phyloP scores from a whole-genome alignment of 257 asterid genomes.

The Prunella vulgaris region DNA sequence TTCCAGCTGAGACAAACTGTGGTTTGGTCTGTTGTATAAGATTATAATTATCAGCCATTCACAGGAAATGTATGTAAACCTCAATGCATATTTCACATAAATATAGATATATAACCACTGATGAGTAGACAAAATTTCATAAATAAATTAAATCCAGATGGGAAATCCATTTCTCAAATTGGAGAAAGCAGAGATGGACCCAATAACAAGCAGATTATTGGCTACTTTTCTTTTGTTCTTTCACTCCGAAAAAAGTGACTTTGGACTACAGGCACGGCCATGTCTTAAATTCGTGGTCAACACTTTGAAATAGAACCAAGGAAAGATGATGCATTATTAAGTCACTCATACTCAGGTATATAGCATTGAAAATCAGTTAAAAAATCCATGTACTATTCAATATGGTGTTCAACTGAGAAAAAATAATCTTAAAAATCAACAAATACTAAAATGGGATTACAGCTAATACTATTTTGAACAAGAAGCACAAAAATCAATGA shows the following conservation, averaged over 20 bases:
- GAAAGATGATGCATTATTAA: background rate
- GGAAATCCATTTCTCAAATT: background rate
- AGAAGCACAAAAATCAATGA: background rate
- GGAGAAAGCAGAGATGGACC: background rate
- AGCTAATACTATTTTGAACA: background rate
- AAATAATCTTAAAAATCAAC: background rate
- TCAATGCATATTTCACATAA: background rate
- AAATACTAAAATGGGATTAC: background rate
- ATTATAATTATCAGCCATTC: background rate
- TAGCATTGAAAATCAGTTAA: background rate
- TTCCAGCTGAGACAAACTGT: background rate
- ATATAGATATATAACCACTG: background rate
- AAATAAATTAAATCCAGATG: background rate
- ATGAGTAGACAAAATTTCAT: background rate
- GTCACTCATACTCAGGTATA: background rate
- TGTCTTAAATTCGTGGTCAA: background rate
- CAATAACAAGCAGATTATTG: background rate
- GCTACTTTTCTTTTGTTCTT: no score
- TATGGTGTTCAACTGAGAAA: background rate
- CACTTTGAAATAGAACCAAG: background rate
- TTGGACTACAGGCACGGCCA: background rate
- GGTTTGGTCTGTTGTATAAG: background rate
- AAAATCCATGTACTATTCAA: background rate
- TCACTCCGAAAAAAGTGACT: background rate
- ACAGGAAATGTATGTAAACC: background rate